Conservation (phyloP, 257 asterid genomes). For the Marsdenia floribunda region DNA sequence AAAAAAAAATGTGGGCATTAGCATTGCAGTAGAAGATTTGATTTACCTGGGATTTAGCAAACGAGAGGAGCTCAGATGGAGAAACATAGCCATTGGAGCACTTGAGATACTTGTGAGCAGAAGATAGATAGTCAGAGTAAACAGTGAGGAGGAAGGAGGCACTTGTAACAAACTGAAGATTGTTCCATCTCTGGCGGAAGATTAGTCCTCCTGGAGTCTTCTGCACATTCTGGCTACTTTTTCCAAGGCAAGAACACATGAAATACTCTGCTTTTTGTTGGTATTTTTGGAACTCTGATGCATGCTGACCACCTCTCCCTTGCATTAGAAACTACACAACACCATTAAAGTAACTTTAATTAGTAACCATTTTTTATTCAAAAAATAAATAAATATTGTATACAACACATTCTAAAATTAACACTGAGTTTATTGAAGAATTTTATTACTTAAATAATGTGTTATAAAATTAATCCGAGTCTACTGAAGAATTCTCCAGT, state of each 20-base stretch:
- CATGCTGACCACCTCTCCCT: conserved; percentile 58
- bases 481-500: no score
- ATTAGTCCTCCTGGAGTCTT: conserved; percentile 90
- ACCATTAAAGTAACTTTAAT: background rate
- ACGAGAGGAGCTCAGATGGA: conserved; percentile 66
- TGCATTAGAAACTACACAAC: conserved; percentile 62
- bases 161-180: conserved; percentile 92
- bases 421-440: background rate
- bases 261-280: conserved; percentile 81
- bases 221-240: conserved; percentile 69
- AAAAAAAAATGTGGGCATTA: background rate
- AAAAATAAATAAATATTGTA: background rate
- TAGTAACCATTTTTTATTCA: background rate
- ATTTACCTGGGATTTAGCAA: conserved; percentile 85
- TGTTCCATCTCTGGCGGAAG: conserved; percentile 93
- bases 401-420: background rate
- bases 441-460: no score
- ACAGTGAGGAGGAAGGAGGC: conserved; percentile 81
- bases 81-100: conserved; percentile 56
- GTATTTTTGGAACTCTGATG: conserved; percentile 51
- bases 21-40: background rate
- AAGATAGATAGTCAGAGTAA: conserved; percentile 79
- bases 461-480: background rate
- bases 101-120: conserved; percentile 66
- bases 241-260: conserved; percentile 92